Evolutionary conservation across 2,329 filamentous ascomycete genomes (phyloP), one percentile per base, ranked within the genome.

Genomic region (Aurifilum marmelostoma): DNA sequence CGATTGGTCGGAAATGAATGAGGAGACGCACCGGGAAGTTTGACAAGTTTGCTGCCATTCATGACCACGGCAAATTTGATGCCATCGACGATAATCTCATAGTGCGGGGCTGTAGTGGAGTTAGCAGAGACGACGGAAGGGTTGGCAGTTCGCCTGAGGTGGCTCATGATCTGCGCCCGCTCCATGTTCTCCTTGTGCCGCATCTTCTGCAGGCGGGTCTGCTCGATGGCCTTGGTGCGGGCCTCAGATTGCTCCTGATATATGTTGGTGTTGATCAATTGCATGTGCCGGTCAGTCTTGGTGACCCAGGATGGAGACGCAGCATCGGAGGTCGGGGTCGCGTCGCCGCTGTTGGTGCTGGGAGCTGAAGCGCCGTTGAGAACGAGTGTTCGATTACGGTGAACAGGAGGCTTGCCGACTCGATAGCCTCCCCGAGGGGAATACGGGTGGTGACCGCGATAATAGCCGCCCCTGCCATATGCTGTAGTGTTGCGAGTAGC

Each of bases 41-140:
- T 91, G 71, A 92, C 84, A 54, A 97, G 86, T 80, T 97, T 97
- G 84, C 92, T 94, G 73, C 94, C 93, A 73, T 91, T 90, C 72
- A 91, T 88, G 24, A 88, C 83, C 50, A 97, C 88, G 68, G 85
- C 83, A 77, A 96, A 97, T 37, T 87, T 87, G 65, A 95, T 88
- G 74, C 90, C 92, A 66, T 92, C 85, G 65, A 97, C 84, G 27
- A 83, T 79, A 60, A 97, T 83, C 75, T 92, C 88, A 76, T 92
- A 83, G 73, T 81, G 79, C 73, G 79, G 76, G 78, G 78, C 70
- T 70, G 77, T 70, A 54, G 75, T 71, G 18, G 75, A 65, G 66
- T 78, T 77, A 77, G 79, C 73, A 70, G 74, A 62, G 21, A 62
- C 71, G 41, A 66, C 43, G 37, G 70, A 72, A 24, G 64, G 52